Evolutionary conservation across 768 basidiomycete genomes (phyloP).

Genomic region (Exidia glandulosa): DNA sequence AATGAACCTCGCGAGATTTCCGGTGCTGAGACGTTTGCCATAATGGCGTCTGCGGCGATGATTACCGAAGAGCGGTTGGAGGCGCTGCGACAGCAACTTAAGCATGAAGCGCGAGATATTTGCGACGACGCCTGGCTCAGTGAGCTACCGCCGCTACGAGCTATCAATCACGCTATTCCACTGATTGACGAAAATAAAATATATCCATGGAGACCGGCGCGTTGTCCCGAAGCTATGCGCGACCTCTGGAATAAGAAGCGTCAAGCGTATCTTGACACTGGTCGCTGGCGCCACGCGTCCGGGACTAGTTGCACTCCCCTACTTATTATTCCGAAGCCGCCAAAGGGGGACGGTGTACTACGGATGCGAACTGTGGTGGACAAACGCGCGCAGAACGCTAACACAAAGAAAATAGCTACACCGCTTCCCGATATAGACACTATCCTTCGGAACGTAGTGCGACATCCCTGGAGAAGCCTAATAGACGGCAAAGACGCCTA

Average conservation of each 20-base stretch:
- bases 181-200: constrained; percentile 23
- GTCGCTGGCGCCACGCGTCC: constrained; percentile 2
- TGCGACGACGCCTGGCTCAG: constrained; percentile 8
- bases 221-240: constrained; percentile 22
- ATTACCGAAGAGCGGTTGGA: neutral
- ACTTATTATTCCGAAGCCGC: constrained; percentile 3
- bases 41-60: neutral
- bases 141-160: constrained; percentile 24
- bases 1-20: neutral
- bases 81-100: neutral
- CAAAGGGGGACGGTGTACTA: neutral
- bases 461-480: neutral
- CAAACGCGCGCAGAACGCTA: constrained; percentile 3
- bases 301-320: constrained; percentile 5
- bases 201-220: constrained; percentile 21
- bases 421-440: constrained; percentile 4
- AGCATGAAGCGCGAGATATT: neutral
- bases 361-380: constrained; percentile 3
- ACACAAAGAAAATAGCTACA: constrained; percentile 1
- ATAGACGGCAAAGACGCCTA: constrained; percentile 9
- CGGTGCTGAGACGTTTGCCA: neutral
- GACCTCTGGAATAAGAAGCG: constrained; percentile 21
- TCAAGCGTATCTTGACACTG: constrained; percentile 4
- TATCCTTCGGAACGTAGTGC: neutral
- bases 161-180: constrained; percentile 31